Evolutionary conservation across 1,284 basidiomycete species (phyloP).

Genomic region (Coniferiporia sulphurascens): DNA sequence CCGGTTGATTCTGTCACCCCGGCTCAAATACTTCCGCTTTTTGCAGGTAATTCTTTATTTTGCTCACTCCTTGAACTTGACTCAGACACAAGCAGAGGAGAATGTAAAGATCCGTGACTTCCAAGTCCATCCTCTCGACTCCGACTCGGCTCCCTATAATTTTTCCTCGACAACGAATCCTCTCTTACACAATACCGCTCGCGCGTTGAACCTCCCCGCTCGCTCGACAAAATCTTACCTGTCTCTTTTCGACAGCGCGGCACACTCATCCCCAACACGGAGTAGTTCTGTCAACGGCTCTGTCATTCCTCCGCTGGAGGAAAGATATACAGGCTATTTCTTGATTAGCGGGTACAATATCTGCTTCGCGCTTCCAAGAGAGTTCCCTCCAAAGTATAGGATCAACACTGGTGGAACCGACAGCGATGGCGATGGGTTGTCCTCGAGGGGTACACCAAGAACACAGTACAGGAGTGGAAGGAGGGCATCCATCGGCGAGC

Average conservation of each 20-base stretch:
- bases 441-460: constrained; percentile 29
- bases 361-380: constrained; percentile 70
- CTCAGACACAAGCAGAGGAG: constrained; percentile 50
- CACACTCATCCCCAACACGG: constrained; percentile 35
- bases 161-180: constrained; percentile 63
- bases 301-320: constrained; percentile 43
- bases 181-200: constrained; percentile 60
- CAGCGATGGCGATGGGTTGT: constrained; percentile 30
- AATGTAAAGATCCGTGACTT: constrained; percentile 68
- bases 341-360: constrained; percentile 71
- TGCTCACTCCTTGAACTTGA: not conserved
- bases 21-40: constrained; percentile 63
- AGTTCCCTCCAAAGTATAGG: constrained; percentile 44
- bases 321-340: constrained; percentile 66
- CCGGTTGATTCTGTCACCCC: constrained; percentile 59
- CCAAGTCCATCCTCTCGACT: constrained; percentile 70
- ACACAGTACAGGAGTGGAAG: constrained; percentile 36
- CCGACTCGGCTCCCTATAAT: constrained; percentile 62
- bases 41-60: constrained; percentile 48
- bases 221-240: constrained; percentile 56
- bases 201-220: constrained; percentile 59
- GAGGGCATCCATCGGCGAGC: constrained; percentile 50
- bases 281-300: constrained; percentile 29
- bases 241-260: constrained; percentile 44
- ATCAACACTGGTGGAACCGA: constrained; percentile 21